Base-by-base conservation (phyloP, 2,329 filamentous ascomycete species). In the Cadophora luteo-olivacea region DNA sequence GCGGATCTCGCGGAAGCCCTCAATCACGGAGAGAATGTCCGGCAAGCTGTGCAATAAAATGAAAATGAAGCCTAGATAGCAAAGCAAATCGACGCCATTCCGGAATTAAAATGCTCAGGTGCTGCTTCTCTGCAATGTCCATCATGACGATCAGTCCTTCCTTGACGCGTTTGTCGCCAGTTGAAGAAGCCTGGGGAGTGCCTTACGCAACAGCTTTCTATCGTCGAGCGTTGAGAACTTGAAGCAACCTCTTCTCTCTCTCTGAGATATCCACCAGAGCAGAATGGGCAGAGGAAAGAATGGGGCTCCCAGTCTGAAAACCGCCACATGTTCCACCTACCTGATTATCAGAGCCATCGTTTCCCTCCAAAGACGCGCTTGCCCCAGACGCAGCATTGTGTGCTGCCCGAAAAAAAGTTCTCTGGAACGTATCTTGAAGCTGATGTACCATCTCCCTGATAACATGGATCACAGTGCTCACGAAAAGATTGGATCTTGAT, bases 391-490 rank as follows among this genome's bases (percentile, higher is more conserved):
- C 11, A 29, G 49, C 22, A 25, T 52, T 52, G n/a, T 16, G 12
- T 14, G 49, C 11, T 14, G 49, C 11, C 49, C 24, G 11, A 7
- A 8, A 24, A 29, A 29, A 52, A 4, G n/a, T 52, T 9, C 4
- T 14, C 8, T 16, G n/a, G 16, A 52, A 52, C 11, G 49, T 52
- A n/a, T 14, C 9, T 14, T 52, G 49, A 52, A 52, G 49, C 49
- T 52, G 49, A 7, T 52, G 49, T 14, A 52, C 22, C 49, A 52
- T 52, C 49, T 52, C n/a, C 49, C 12, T 52, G 8, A 52, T n/a
- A 52, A 52, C 7, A 52, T 52, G 49, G 9, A 52, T 12, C n/a
- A 52, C 49, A 52, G 49, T 52, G 25, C 49, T 52, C 49, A 24
- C 16, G 7, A 52, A 52, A 6, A 52, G 8, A 14, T 8, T 52